Evolutionary conservation across 2,329 filamentous ascomycete genomes (phyloP), one percentile per base, ranked within the genome.

Genomic region (Hortaea werneckii): DNA sequence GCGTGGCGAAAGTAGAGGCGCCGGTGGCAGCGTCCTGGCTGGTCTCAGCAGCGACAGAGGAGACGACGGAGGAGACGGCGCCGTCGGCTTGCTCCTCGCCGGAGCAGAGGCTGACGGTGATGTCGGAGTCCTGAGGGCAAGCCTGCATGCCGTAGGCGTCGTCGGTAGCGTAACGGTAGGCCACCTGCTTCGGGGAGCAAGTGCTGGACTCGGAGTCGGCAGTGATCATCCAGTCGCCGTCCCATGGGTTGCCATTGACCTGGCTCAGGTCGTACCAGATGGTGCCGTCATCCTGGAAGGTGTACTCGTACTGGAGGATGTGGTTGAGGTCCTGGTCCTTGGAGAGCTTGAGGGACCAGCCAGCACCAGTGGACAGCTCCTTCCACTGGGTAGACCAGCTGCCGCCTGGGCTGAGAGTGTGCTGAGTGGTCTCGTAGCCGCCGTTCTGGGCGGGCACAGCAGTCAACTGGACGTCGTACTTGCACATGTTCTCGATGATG

Each of bases 261-360:
- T 60, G 58, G 55, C 59, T 64, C 51, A 65, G 47, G 54, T 66
- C 64, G 52, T 61, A 65, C 64, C 64, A 66, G 54, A 66, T 62
- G 42, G 51, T 62, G 47, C 54, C 56, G 43, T 62, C 60, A 44
- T 59, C 53, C 45, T 63, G 61, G 53, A 54, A 63, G 39, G 64
- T 65, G 54, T 66, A 67, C 55, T 66, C 64, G 49, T 62, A 65
- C 48, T 66, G 64, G 43, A 65, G 54, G 50, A 64, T 57, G 44
- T 47, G 53, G 44, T 37, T 53, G 48, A 42, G 47, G 41, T 34
- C 27, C 30, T 13, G 48, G 30, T 47, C 48, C 54, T 62, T 59
- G 51, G 61, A 61, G 35, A 66, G 59, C 62, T 66, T 66, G 57
- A 66, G 62, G 12, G 63, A 63, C 64, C 64, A 66, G 32, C 64